Evolutionary conservation across 2,329 filamentous ascomycete genomes (phyloP).

Genomic region (Zelopaecilomyces penicillatus): DNA sequence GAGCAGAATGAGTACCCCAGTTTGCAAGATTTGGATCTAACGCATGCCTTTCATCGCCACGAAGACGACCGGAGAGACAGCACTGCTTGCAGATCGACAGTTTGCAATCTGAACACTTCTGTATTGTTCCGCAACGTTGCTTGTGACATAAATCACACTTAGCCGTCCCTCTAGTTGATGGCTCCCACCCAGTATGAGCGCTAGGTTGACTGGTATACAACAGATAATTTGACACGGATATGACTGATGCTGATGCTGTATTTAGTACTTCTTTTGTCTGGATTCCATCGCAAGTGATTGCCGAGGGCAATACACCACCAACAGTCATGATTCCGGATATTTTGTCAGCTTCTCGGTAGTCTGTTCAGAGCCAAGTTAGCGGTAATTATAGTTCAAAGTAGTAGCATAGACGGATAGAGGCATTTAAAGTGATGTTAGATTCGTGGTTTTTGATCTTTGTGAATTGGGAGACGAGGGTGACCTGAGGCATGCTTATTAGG

Average conservation of each 20-base stretch:
- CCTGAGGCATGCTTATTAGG: too few species aligned
- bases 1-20: constrained; percentile 11
- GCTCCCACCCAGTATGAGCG: constrained; percentile 14
- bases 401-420: neutral
- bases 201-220: too few species aligned
- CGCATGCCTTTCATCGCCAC: constrained; percentile 12
- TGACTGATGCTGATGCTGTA: constrained; percentile 15
- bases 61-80: constrained; percentile 9
- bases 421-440: neutral
- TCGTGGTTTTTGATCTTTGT: too few species aligned
- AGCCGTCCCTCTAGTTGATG: constrained; percentile 15
- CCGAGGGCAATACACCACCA: too few species aligned
- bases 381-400: too few species aligned
- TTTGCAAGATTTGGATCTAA: constrained; percentile 12
- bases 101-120: constrained; percentile 16
- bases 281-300: too few species aligned
- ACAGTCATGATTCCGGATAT: too few species aligned
- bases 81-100: constrained; percentile 17
- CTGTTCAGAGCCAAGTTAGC: too few species aligned
- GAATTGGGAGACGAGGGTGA: too few species aligned
- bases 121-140: constrained; percentile 15
- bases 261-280: too few species aligned
- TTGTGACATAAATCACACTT: constrained; percentile 19
- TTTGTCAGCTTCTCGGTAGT: too few species aligned
- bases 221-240: constrained; percentile 25